A percentile compares a stretch with the other conserved stretches of the same genome.
Evolutionary conservation across 225 moss, liverwort and hornwort species (phyloP).

Genomic region (Marchantia paleacea): DNA sequence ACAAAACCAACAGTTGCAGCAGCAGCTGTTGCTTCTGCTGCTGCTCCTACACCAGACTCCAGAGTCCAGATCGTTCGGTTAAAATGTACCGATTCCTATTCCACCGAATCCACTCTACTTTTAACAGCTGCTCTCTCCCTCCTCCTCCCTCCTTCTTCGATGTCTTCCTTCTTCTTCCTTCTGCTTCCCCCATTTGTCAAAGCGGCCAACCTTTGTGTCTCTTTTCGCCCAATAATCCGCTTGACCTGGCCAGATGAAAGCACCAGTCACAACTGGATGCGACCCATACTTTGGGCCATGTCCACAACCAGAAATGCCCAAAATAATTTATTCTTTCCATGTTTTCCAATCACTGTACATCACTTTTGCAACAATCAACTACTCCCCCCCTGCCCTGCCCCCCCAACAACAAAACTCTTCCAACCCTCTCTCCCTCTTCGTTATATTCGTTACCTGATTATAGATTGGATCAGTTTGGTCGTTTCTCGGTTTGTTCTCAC

Average conservation of each 20-base stretch:
- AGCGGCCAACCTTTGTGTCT: background rate
- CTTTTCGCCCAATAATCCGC: background rate
- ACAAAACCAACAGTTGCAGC: background rate
- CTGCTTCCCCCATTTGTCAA: constrained; percentile 4
- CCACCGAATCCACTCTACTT: background rate
- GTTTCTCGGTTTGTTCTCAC: background rate
- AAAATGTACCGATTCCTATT: background rate
- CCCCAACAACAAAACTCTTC: too few species aligned
- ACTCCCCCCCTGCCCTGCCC: too few species aligned
- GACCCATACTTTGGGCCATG: background rate
- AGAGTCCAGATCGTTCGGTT: background rate
- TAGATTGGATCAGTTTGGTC: background rate
- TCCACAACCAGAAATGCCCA: background rate
- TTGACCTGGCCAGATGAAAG: constrained; percentile 1
- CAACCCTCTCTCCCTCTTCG: background rate
- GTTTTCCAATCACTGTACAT: background rate
- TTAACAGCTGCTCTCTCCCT: background rate
- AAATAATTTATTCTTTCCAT: background rate
- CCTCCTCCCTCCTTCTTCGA: background rate
- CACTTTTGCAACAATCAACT: background rate
- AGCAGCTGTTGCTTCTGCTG: too few species aligned
- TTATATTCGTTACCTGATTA: background rate
- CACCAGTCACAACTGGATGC: constrained; percentile 6
- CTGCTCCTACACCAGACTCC: too few species aligned
- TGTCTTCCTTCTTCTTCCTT: background rate